Base-by-base conservation (phyloP, 495 filamentous ascomycete species). In the Penicillium cinerascens region DNA sequence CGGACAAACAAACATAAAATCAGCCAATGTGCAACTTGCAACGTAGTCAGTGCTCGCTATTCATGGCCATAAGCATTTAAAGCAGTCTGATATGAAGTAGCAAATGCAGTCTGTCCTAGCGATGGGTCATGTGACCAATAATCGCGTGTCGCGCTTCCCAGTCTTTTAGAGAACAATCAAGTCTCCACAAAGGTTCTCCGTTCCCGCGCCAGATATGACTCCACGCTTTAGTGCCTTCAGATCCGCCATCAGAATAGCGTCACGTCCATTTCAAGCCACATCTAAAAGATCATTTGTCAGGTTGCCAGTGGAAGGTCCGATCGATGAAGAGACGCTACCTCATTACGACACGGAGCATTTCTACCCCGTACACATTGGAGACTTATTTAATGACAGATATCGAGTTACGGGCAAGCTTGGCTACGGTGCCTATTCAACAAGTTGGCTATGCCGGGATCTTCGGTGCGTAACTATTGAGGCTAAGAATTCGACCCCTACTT, bases 401-500 rank as follows among this genome's bases (percentile, higher is more conserved):
- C 62, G 52, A n/a, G 64, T 82, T 35, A 50, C 77, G 4, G 71
- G 70, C 6, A 83, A 83, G 60, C 69, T 82, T 33, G 80, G 81
- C 15, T 82, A 71, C 52, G 79, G 80, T 25, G 63, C 74, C 7
- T 70, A 66, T 40, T 83, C 79, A 20, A 83, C 79, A 6, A 74
- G 70, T 11, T 82, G 78, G 78, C 67, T 83, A 27, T 75, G 70
- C 40, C 70, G 68, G 25, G 78, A 82, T 64, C 60, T 81, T 47
- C 60, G 61, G 70, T 70, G 59, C 54, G 71, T 64, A 10, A 2
- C 46, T 37, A 51, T 38, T 26, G 25, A 26, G 7, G 25, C 7
- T 7, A 26, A 26, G 25, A 26, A 4, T 4, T 26, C 25, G 7
- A 26, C 7, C 4, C 25, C 25, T 26, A n/a, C 25, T 26, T 4